Base-by-base conservation (phyloP, 2,329 filamentous ascomycete genomes). In the Fusarium graminum region DNA sequence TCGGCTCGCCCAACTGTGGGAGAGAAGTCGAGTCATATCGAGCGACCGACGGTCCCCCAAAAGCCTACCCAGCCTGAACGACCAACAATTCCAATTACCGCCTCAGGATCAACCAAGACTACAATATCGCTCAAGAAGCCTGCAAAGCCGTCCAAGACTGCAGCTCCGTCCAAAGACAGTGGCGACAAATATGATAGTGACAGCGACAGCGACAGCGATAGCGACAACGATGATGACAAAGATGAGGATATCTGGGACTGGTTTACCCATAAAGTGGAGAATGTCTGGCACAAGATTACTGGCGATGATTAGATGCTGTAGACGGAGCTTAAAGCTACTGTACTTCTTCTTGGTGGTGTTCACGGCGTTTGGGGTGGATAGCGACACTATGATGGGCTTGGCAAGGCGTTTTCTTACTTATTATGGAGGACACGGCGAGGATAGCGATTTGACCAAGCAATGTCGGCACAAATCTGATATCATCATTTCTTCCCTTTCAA, bases 191-290 rank as follows among this genome's bases (percentile, higher is more conserved):
- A 58, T 39, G 55, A 68, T 3, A 55, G 59, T 6, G 57, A 72
- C 10, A 51, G 52, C 7, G 72, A 73, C 41, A 71, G n/a, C n/a
- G 34, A 36, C 10, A 9, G n/a, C 16, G 16, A 29, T 29, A 12
- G 11, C 28, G 28, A 75, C 6, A 71, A 72, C 4, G 67, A 74
- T 7, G 67, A 76, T 1, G 22, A 46, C 16, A 73, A 76, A 32
- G 72, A 76, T 16, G 73, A 81, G 60, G 74, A 75, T 6, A 77
- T 82, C 32, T 86, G 83, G 82, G 77, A 83, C 46, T 87, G 85
- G 85, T 68, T 87, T 13, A 81, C 78, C 4, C 81, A 79, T 34
- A 81, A 85, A 62, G 71, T 86, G 13, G 77, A 76, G 30, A 74
- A 81, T 32, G 75, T 80, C 22, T 85, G 82, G 83, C 75, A 78